phyloP scores from a whole-genome alignment of 139 green algal genomes.

The Chlamydomonas asymmetrica region DNA sequence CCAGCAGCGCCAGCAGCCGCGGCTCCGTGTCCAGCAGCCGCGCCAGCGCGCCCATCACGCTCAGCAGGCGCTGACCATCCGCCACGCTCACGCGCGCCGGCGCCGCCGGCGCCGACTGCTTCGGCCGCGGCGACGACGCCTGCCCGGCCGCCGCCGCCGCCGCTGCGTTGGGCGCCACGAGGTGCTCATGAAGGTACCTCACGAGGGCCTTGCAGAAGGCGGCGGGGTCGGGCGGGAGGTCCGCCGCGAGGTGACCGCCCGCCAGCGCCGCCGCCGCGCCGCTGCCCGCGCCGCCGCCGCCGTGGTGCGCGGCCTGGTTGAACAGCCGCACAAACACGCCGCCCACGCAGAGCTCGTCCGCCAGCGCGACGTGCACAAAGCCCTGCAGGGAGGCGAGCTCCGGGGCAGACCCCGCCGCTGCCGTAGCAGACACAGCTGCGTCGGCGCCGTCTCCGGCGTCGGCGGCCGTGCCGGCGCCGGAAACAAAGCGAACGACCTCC shows the following conservation, averaged over 20 bases:
- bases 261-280: too few species aligned
- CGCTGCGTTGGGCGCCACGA: slow-evolving; percentile 28
- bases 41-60: background rate
- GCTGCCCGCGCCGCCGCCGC: too few species aligned
- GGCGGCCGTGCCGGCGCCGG: too few species aligned
- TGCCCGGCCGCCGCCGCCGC: too few species aligned
- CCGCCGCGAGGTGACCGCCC: slow-evolving; percentile 64
- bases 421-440: too few species aligned
- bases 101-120: background rate
- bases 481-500: too few species aligned
- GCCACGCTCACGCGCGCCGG: background rate
- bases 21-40: slow-evolving; percentile 64
- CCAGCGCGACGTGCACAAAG: slow-evolving; percentile 11
- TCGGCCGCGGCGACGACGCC: background rate
- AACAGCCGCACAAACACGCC: slow-evolving; percentile 91
- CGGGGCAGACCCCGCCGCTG: too few species aligned
- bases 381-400: background rate
- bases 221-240: slow-evolving; percentile 55
- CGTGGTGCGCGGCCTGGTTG: too few species aligned
- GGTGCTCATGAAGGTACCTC: slow-evolving; percentile 32
- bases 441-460: too few species aligned
- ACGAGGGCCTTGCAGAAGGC: slow-evolving; percentile 75
- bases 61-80: background rate
- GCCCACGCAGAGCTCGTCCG: slow-evolving; percentile 77
- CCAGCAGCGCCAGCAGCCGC: slow-evolving; percentile 27